Evolutionary conservation across 768 basidiomycete species (phyloP), one percentile per base, ranked within the genome.

Genomic region (Hirschioporus abietinus): DNA sequence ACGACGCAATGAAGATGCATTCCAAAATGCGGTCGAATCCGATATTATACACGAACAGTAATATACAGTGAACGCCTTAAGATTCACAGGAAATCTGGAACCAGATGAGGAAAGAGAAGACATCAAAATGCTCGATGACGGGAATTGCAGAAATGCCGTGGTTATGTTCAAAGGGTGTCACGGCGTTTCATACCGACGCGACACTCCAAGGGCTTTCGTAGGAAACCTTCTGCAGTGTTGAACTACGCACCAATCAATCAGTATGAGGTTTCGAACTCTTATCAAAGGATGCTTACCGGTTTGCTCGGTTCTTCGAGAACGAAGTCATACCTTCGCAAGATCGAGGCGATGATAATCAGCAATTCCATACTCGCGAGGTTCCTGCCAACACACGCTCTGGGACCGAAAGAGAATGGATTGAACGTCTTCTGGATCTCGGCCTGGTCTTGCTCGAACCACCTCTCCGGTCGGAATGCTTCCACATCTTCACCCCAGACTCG

Each of bases 381-480:
- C 59, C 88, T 83, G 9, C 93, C 93, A 23, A 96, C 91, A 73
- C 94, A 96, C 18, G 87, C 90, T 61, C 93, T 90, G 18, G 94
- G 94, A 1, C 93, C 93, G 67, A 85, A 84, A 0, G 91, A 93
- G 75, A 94, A 95, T 0, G 92, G 91, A 71, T 95, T 95, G 75
- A 95, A 95, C 0, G 88, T 83, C 74, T 84, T 87, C 71, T 90
- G 85, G 12, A 91, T 85, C 30, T 76, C 77, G 20, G 80, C 82
- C 68, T 83, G 76, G 72, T 91, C 86, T 60, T 82, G 77, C 72
- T 92, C 92, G 68, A 94, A 86, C 92, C 92, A 96, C 30, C 95
- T 81, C 71, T 96, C 94, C 0, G 93, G 94, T 36, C 92, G 78
- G 79, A 83, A 96, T 7, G 70, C 83, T 57, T 91, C 88, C 27